Percentiles rank a stretch among this genome's conserved stretches.
Conservation (phyloP, 208 protist genomes). For the Strigomonas culicis region DNA sequence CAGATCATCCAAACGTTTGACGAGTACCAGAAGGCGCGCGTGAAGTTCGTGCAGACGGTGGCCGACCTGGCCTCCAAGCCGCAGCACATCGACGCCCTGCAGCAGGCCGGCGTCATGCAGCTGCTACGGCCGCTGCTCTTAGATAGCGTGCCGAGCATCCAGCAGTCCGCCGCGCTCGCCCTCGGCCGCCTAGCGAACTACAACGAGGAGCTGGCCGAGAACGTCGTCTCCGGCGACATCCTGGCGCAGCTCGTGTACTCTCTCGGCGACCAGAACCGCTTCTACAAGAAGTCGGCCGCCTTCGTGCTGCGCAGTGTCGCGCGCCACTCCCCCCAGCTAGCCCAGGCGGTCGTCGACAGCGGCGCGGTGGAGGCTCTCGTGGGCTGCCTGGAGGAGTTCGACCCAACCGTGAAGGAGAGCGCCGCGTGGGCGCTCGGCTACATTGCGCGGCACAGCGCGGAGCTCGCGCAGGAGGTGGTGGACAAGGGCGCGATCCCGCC, state of each 20-base stretch:
- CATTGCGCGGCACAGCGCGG: constrained; percentile 95
- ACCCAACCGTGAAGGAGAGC: constrained; percentile 97
- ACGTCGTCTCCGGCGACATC: constrained; percentile 96
- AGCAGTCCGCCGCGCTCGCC: constrained; percentile 97
- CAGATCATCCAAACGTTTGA: constrained; percentile 96
- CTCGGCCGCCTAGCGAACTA: constrained; percentile 98
- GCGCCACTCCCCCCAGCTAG: constrained; percentile 95
- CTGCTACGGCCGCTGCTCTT: constrained; percentile 96
- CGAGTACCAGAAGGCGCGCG: constrained; percentile 95
- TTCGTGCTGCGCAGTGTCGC: constrained; percentile 97
- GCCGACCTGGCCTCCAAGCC: constrained; percentile 94
- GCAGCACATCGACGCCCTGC: constrained; percentile 96
- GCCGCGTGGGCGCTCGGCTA: constrained; percentile 98
- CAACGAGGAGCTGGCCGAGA: constrained; percentile 97
- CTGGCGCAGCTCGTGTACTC: constrained; percentile 98
- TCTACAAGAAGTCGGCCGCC: constrained; percentile 98
- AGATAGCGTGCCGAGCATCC: constrained; percentile 97
- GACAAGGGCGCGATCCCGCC: constrained; percentile 95
- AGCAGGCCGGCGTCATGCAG: constrained; percentile 96
- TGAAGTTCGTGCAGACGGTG: constrained; percentile 96
- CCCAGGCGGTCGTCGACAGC: constrained; percentile 96
- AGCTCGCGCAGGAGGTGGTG: constrained; percentile 94
- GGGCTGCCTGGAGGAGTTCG: constrained; percentile 97
- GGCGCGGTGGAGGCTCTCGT: constrained; percentile 96
- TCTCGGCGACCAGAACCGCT: constrained; percentile 96